Percentiles rank a stretch among this genome's conserved stretches.
Conservation (phyloP, 805 yeast genomes). For the Wickerhamiella occidentalis region DNA sequence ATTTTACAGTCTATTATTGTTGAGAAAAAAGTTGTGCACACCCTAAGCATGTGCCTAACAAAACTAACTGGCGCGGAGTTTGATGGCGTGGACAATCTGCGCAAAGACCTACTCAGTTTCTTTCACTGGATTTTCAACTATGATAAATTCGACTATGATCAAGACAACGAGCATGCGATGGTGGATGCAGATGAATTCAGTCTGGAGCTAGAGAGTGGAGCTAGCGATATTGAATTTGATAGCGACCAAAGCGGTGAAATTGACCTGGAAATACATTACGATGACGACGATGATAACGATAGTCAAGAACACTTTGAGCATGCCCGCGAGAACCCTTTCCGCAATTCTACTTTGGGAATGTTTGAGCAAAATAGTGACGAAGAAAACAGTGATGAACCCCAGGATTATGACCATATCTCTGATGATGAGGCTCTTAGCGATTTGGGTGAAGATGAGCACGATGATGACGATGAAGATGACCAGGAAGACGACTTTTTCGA, state of each 20-base stretch:
- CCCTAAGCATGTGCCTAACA: conserved; percentile 1
- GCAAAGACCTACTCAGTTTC: not conserved
- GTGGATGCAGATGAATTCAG: not conserved
- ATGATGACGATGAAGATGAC: conserved; percentile 5
- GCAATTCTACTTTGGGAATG: conserved; percentile 12
- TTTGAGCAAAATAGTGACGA: conserved; percentile 7
- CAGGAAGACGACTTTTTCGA: conserved; percentile 1
- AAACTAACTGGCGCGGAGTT: not conserved
- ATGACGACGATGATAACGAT: not conserved
- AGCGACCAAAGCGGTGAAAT: conserved; percentile 3
- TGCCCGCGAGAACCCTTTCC: not conserved
- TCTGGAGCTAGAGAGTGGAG: not conserved
- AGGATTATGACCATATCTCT: conserved; percentile 10
- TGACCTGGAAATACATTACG: conserved; percentile 2
- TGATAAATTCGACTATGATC: conserved; percentile 5
- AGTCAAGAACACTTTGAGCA: not conserved
- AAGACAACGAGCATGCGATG: not conserved
- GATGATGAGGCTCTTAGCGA: conserved; percentile 13
- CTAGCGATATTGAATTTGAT: not conserved
- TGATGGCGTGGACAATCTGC: not conserved
- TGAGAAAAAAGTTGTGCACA: conserved; percentile 3
- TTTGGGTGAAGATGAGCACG: conserved; percentile 9
- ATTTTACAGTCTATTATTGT: conserved; percentile 4
- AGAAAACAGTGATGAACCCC: conserved; percentile 1
- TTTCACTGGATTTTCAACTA: not conserved